Percentiles rank a stretch among this genome's conserved stretches.
phyloP scores from a whole-genome alignment of 208 protist species.

The Balamuthia mandrillaris region DNA sequence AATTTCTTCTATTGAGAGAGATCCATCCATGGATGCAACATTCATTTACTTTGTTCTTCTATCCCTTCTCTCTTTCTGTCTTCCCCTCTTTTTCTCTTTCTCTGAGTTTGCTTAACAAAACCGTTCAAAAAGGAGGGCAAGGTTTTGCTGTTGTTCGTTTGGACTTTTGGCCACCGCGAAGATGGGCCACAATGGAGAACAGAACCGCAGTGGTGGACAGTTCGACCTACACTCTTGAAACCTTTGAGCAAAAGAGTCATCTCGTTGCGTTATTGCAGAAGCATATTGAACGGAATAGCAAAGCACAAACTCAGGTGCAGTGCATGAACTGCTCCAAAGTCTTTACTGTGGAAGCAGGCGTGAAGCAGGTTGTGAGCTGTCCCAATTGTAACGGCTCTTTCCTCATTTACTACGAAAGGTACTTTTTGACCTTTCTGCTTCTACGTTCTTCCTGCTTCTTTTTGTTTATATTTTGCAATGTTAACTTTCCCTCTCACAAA shows the following conservation, averaged over 20 bases:
- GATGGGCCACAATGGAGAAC: not conserved
- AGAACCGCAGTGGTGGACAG: not conserved
- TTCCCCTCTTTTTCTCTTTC: not conserved
- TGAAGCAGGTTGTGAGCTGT: too few relatives aligned
- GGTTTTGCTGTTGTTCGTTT: not conserved
- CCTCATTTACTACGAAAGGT: too few relatives aligned
- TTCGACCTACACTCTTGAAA: not conserved
- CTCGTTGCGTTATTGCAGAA: not conserved
- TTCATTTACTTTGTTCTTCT: not conserved
- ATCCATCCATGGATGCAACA: too few relatives aligned
- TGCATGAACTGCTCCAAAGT: constrained; percentile 22
- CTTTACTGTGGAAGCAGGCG: too few relatives aligned
- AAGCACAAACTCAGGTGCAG: constrained; percentile 1
- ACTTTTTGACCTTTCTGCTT: too few relatives aligned
- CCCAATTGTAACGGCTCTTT: too few relatives aligned
- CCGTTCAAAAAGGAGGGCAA: not conserved
- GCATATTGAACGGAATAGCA: not conserved
- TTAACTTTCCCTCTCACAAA: too few relatives aligned
- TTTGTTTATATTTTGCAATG: too few relatives aligned
- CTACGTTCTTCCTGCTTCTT: too few relatives aligned
- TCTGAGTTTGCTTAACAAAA: not conserved
- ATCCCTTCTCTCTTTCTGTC: not conserved
- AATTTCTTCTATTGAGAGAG: too few relatives aligned
- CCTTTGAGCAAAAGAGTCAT: not conserved
- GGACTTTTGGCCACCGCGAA: not conserved